Base-by-base conservation (phyloP, 2,329 filamentous ascomycete species). In the Cladophialophora bantiana region DNA sequence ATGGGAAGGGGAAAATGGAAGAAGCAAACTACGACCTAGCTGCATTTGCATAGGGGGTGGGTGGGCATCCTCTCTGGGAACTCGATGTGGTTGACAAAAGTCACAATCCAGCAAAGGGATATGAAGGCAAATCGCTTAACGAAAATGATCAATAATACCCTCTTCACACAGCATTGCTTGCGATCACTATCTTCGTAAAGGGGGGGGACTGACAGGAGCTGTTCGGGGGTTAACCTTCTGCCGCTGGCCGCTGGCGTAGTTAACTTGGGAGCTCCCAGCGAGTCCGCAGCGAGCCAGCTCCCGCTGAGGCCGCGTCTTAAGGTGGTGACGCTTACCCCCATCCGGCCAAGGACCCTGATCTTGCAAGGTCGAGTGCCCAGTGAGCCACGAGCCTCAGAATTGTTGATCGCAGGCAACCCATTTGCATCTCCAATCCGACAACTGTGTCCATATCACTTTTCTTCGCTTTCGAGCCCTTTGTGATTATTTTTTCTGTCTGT, bases 381-480 rank as follows among this genome's bases (percentile, higher is more conserved):
- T 61, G 59, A 61, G 59, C 45, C 59, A 61, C 40, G 59, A 38
- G 48, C 53, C 31, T 55, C 32, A 54, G 52, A 64, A 56, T 57
- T 65, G 52, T 54, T 66, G 59, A 45, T 42, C 38, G 63, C 59
- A 66, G 63, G 63, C 66, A 68, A 62, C 62, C 57, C 42, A 50
- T 63, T 59, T 15, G 48, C 34, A 54, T 62, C 59, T 55, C 60
- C 64, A 38, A 67, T 58, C 48, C 61, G 55, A 55, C 67, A 62
- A 64, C 52, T 34, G 59, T 68, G 62, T 64, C 65, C 64, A 53
- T 59, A 65, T 59, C 35, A 45, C 40, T 45, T 20, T 54, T 61
- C 35, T 61, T 61, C 59, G 45, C n/a, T 53, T 59, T 61, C 36
- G 45, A 61, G 59, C 59, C 34, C 53, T 55, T 45, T 35, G 59